Base-by-base conservation (phyloP, 2,329 filamentous ascomycete species). In the Raffaelea ambrosiae region DNA sequence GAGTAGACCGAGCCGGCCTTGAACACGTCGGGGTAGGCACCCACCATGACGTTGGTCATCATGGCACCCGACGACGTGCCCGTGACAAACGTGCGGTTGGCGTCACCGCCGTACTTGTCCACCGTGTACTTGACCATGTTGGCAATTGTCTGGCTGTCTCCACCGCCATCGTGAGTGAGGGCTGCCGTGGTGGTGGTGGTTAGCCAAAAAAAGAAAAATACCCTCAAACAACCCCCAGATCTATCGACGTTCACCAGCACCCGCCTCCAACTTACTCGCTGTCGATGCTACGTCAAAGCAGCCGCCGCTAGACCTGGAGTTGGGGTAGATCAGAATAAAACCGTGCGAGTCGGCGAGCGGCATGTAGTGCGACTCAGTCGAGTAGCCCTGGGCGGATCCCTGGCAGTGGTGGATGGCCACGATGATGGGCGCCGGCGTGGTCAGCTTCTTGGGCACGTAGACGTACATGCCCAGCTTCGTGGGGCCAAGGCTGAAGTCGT, bases 271-370 rank as follows among this genome's bases (percentile, higher is more conserved):
- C 58, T 31, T 56, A 62, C 60, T 57, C 31, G 65, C 67, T 36
- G 67, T 66, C 10, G 72, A 77, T 5, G 74, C 70, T 5, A 82
- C 78, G 54, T 83, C 79, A 71, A 77, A 83, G 63, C 79, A 83
- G 40, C 60, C 68, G 36, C 65, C 67, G 14, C 57, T 58, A 48
- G 62, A 66, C 44, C 56, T 65, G 5, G 64, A 70, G 54, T 65
- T 65, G 2, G 72, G 71, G 51, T 70, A 74, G 52, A 73, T 69
- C 18, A 69, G 59, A 47, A 83, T 78, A 61, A 76, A 81, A 36
- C 76, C 76, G 44, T 75, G 66, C 23, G 64, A 61, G 51, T 80
- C 76, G 14, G 79, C 74, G 14, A 75, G 65, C 2, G 63, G 64
- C 26, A 73, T 70, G 58, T 79, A 81, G 2, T 72, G 69, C 1